Evolutionary conservation across 306 rosid species (phyloP).

Genomic region (Benincasa hispida): DNA sequence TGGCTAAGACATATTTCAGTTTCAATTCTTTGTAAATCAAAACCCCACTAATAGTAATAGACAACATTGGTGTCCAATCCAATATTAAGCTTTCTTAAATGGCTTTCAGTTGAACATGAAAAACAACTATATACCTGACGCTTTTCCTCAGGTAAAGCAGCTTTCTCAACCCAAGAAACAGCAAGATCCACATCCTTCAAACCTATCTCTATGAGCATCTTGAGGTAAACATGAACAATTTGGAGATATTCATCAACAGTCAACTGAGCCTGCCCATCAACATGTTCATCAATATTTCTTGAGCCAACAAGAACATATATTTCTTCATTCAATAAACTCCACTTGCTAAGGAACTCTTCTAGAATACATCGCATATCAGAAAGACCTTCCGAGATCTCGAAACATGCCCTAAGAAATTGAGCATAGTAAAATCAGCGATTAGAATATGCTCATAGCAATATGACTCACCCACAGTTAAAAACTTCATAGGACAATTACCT

Average conservation of each 20-base stretch:
- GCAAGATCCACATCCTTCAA: slow-evolving; percentile 39
- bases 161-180: slow-evolving; percentile 64
- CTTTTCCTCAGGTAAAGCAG: slow-evolving; percentile 53
- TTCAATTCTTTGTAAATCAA: neutral
- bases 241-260: slow-evolving; percentile 44
- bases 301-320: slow-evolving; percentile 25
- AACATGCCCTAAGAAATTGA: slow-evolving; percentile 42
- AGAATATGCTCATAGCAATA: neutral
- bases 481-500: neutral
- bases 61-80: neutral
- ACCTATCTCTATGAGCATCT: slow-evolving; percentile 31
- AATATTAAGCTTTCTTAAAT: neutral
- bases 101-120: neutral
- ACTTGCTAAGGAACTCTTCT: slow-evolving; percentile 54
- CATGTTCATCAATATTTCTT: slow-evolving; percentile 18
- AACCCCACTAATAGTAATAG: neutral
- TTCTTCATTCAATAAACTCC: slow-evolving; percentile 46
- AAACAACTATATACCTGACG: slow-evolving; percentile 41
- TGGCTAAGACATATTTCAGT: neutral
- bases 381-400: slow-evolving; percentile 43
- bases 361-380: slow-evolving; percentile 30
- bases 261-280: slow-evolving; percentile 18
- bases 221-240: slow-evolving; percentile 53
- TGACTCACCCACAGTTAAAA: neutral
- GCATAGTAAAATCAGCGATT: neutral